phyloP scores from a whole-genome alignment of 257 asterid genomes.

The Ballota nigra region DNA sequence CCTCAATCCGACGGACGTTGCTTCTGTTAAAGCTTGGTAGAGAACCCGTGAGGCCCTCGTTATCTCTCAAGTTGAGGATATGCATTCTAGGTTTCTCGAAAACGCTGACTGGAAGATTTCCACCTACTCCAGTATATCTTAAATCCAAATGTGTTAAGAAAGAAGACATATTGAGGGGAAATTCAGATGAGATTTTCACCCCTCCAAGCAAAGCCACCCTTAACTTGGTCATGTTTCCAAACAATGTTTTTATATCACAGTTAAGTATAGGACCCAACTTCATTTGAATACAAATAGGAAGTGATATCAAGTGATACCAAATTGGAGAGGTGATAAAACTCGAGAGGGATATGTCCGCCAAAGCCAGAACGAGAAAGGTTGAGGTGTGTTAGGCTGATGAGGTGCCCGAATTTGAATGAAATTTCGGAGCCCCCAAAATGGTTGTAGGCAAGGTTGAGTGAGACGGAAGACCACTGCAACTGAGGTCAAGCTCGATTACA shows the following conservation, averaged over 20 bases:
- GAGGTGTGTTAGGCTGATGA: background rate
- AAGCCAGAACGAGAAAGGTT: background rate
- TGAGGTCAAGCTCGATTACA: background rate
- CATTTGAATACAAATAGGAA: too few relatives aligned
- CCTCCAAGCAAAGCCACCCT: background rate
- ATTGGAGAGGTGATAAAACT: background rate
- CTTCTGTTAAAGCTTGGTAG: background rate
- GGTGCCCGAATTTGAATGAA: background rate
- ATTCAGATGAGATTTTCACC: background rate
- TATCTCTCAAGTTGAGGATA: background rate
- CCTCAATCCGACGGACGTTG: background rate
- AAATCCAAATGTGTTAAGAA: background rate
- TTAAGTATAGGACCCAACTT: too few relatives aligned
- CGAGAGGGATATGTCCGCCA: background rate
- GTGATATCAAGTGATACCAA: background rate
- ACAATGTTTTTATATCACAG: background rate
- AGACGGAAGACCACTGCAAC: background rate
- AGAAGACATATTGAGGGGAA: background rate
- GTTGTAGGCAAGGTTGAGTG: background rate
- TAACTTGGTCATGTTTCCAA: constrained; percentile 8
- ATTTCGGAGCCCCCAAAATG: background rate
- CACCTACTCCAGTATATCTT: background rate
- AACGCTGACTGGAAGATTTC: background rate
- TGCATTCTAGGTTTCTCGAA: background rate
- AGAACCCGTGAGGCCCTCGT: background rate